Percentiles rank a stretch among this genome's conserved stretches.
Evolutionary conservation across 768 basidiomycete species (phyloP).

Genomic region (Cystobasidium onofrii): DNA sequence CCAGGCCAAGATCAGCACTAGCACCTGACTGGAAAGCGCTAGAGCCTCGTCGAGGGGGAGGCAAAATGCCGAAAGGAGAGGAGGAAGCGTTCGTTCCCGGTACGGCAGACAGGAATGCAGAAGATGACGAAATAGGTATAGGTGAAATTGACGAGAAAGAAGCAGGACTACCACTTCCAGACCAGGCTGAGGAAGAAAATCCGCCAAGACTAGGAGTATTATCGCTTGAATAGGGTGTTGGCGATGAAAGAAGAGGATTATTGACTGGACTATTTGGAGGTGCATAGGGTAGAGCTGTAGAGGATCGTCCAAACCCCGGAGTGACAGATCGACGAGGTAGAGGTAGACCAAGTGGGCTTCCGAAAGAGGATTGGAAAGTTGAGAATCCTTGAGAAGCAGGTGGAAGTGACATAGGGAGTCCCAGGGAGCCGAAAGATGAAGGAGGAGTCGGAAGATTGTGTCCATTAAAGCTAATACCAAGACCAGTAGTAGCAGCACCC

Average conservation of each 20-base stretch:
- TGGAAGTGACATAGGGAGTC: not conserved
- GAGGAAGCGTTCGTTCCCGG: not conserved
- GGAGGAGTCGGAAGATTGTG: not conserved
- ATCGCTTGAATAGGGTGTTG: not conserved
- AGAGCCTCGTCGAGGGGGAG: not conserved
- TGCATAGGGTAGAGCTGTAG: not conserved
- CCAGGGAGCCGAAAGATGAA: not conserved
- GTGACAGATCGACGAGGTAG: not conserved
- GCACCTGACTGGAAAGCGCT: not conserved
- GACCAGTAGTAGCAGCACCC: not conserved
- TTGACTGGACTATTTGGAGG: not conserved
- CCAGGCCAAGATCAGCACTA: not conserved
- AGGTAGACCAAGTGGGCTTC: not conserved
- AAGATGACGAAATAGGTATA: no score
- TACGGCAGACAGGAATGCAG: no score
- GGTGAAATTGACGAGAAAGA: not conserved
- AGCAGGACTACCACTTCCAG: not conserved
- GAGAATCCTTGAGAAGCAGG: not conserved
- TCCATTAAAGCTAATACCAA: not conserved
- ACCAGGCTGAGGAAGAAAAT: not conserved
- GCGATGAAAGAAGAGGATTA: not conserved
- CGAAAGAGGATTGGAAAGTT: not conserved
- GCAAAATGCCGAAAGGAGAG: not conserved
- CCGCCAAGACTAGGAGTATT: not conserved
- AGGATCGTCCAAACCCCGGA: no score